phyloP scores from a whole-genome alignment of 306 rosid species.

The Pachyrhizus erosus region DNA sequence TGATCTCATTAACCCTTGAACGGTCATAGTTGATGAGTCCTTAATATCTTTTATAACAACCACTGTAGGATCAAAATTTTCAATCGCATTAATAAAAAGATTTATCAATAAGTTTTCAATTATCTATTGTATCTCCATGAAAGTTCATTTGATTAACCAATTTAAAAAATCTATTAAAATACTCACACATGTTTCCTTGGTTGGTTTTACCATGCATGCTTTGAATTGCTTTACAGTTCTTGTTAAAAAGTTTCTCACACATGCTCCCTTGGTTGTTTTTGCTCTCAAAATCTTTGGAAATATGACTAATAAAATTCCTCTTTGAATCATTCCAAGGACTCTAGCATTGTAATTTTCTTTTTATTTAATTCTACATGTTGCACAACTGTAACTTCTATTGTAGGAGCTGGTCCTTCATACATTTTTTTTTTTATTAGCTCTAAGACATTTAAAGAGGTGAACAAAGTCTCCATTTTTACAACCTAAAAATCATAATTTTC shows the following conservation, averaged over 20 bases:
- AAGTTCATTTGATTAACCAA: neutral
- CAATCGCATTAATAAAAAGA: neutral
- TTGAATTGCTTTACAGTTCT: neutral
- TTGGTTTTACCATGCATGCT: no score
- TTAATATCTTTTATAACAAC: neutral
- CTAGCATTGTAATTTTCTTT: neutral
- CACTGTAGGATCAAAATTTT: neutral
- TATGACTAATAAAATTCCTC: neutral
- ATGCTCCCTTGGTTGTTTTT: neutral
- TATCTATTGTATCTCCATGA: neutral
- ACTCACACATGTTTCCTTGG: neutral
- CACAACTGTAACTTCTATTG: neutral
- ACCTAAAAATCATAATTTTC: neutral
- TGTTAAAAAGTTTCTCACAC: neutral
- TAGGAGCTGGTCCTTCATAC: neutral
- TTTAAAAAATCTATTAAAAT: neutral
- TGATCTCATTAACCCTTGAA: constrained; percentile 16
- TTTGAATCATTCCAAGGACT: neutral
- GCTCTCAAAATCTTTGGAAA: neutral
- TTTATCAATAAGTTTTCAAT: no score
- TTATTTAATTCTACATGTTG: neutral
- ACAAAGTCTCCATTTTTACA: neutral
- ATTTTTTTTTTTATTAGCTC: neutral
- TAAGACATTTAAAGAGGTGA: neutral
- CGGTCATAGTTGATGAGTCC: neutral